Conservation (phyloP, 257 asterid species). For the Scutellaria barbata region DNA sequence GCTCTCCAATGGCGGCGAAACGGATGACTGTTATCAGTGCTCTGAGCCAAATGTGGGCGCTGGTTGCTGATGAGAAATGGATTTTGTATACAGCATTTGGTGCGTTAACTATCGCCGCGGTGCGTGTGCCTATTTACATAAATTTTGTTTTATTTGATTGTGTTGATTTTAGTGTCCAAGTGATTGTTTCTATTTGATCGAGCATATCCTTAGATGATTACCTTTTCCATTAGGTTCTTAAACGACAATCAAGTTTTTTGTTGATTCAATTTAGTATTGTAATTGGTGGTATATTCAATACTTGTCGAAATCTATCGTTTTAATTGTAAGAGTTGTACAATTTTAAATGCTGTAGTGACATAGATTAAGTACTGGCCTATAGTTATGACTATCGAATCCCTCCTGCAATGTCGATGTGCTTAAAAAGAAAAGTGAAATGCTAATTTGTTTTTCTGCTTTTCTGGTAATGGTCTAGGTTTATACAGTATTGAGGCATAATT, state of each 20-base stretch:
- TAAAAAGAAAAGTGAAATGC: no score
- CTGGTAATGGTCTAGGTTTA: not conserved
- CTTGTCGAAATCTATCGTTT: conserved; percentile 15
- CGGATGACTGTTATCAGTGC: conserved; percentile 46
- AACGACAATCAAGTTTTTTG: conserved; percentile 6
- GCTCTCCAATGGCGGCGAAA: conserved; percentile 28
- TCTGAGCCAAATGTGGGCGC: conserved; percentile 48
- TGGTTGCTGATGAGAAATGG: conserved; percentile 55
- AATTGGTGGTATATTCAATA: conserved; percentile 1
- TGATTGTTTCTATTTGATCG: conserved; percentile 1
- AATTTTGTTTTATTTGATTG: not conserved
- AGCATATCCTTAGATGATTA: conserved; percentile 5
- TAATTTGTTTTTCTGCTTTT: not conserved
- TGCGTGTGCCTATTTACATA: conserved; percentile 28
- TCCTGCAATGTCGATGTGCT: no score
- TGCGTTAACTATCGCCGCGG: conserved; percentile 55
- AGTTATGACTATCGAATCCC: no score
- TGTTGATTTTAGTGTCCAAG: conserved; percentile 15
- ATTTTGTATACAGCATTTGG: conserved; percentile 48
- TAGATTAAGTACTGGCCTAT: not conserved
- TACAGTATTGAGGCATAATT: conserved; percentile 7
- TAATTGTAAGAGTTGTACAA: not conserved
- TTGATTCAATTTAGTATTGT: not conserved
- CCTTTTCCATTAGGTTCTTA: not conserved
- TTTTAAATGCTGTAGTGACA: conserved; percentile 21